phyloP scores from a whole-genome alignment of 2,329 filamentous ascomycete genomes.

The Curvularia hawaiiensis region DNA sequence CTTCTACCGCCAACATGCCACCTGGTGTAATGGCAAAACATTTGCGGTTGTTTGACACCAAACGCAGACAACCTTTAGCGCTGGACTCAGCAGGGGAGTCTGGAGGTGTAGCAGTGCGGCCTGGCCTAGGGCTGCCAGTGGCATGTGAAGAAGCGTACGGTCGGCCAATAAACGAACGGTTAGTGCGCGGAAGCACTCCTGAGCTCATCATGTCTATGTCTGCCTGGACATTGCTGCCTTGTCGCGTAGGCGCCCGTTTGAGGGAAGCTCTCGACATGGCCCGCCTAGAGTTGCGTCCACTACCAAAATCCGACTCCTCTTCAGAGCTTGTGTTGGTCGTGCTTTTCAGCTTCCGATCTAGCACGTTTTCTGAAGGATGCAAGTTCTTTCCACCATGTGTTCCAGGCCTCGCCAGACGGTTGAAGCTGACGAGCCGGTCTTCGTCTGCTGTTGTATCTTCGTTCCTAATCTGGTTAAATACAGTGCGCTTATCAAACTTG shows the following conservation, averaged over 20 bases:
- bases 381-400: conserved; percentile 78
- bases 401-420: conserved; percentile 64
- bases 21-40: conserved; percentile 69
- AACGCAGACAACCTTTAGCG: conserved; percentile 50
- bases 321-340: conserved; percentile 42
- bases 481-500: conserved; percentile 90
- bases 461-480: conserved; percentile 90
- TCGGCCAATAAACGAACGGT: conserved; percentile 39
- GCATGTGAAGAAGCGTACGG: conserved; percentile 47
- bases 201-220: conserved; percentile 42
- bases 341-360: conserved; percentile 61
- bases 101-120: conserved; percentile 42
- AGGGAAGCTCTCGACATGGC: conserved; percentile 48
- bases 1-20: conserved; percentile 91
- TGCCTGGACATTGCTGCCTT: conserved; percentile 49
- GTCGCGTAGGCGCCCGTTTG: conserved; percentile 46
- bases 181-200: conserved; percentile 37
- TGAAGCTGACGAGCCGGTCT: conserved; percentile 88
- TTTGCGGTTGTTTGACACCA: conserved; percentile 59
- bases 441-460: conserved; percentile 90
- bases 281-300: conserved; percentile 45
- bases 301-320: conserved; percentile 47
- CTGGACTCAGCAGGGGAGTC: conserved; percentile 44
- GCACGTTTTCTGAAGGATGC: conserved; percentile 89
- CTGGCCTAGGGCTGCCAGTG: conserved; percentile 42